Conservation (phyloP, 2,329 filamentous ascomycete genomes). For the Colletotrichum gloeosporioides region DNA sequence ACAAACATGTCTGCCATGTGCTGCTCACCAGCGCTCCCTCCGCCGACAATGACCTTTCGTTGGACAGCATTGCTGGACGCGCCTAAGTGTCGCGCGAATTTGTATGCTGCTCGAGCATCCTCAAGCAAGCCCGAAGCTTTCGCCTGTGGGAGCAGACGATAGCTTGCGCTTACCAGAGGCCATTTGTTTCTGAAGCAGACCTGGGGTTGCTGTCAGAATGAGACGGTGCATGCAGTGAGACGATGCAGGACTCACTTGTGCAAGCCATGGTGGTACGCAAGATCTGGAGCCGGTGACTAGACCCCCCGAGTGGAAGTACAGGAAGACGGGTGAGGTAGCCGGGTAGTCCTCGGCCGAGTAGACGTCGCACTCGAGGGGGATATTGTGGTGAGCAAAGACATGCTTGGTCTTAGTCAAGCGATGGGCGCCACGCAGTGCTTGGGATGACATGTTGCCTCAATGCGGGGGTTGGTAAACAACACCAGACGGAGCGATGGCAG, state of each 20-base stretch:
- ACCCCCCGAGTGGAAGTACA: conserved; percentile 43
- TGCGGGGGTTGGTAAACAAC: not conserved
- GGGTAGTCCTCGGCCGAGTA: conserved; percentile 31
- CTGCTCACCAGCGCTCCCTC: conserved; percentile 37
- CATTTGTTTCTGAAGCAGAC: conserved; percentile 35
- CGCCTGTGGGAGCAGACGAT: conserved; percentile 39
- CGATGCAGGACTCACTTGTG: conserved; percentile 29
- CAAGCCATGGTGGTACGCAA: conserved; percentile 40
- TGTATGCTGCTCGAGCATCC: conserved; percentile 35
- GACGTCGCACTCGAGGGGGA: conserved; percentile 40
- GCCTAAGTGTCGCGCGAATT: conserved; percentile 31
- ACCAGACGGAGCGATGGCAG: not conserved
- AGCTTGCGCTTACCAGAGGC: conserved; percentile 38
- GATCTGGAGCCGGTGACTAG: conserved; percentile 35
- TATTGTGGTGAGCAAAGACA: conserved; percentile 33
- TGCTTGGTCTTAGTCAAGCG: conserved; percentile 27
- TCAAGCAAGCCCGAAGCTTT: conserved; percentile 30
- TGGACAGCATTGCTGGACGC: not conserved
- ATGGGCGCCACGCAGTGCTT: not conserved
- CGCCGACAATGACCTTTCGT: conserved; percentile 34
- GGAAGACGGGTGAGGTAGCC: conserved; percentile 30
- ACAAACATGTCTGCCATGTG: not conserved
- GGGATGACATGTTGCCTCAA: not conserved
- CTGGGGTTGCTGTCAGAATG: conserved; percentile 16
- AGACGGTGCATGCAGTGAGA: not conserved